A percentile compares a stretch with the other conserved stretches of the same genome.
These are phyloP conservation scores for Podospora comata DNA, from an alignment of 495 filamentous ascomycete species.

Conservation along the genomic window DNA sequence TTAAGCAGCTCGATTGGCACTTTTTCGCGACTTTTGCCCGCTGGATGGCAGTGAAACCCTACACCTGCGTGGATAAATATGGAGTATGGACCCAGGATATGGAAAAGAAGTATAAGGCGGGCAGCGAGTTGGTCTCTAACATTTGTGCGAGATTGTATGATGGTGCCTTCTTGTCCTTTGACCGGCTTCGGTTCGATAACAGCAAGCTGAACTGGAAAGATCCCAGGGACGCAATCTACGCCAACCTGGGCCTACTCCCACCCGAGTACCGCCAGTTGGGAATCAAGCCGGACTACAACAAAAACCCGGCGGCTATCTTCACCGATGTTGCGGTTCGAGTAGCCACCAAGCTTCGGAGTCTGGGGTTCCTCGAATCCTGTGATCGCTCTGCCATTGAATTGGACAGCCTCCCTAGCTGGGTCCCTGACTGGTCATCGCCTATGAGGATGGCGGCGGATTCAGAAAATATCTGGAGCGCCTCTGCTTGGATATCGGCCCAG, in stretches of 20 bases:
- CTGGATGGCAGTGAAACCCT: not conserved
- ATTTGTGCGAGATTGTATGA: not conserved
- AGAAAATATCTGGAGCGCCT: not conserved
- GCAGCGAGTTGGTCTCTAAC: not conserved
- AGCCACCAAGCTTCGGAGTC: not conserved
- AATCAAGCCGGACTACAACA: not conserved
- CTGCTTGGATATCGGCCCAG: not conserved
- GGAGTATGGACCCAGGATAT: not conserved
- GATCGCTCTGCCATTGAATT: not conserved
- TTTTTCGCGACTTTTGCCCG: not conserved
- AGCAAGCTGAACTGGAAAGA: not conserved
- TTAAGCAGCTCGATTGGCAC: not conserved
- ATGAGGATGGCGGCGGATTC: not conserved
- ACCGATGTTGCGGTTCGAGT: not conserved
- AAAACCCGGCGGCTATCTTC: not conserved
- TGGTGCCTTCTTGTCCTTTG: not conserved
- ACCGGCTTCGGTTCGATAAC: not conserved
- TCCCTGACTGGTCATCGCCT: not conserved
- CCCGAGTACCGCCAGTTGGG: not conserved
- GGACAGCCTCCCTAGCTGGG: not conserved
- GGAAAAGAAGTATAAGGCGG: not conserved
- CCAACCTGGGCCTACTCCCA: not conserved
- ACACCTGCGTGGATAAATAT: not conserved
- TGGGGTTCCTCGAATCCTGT: not conserved
- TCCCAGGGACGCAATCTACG: conserved; percentile 2